Evolutionary conservation across 1,139 yeast species (phyloP).

Genomic region (Candida pseudoviswanathii): DNA sequence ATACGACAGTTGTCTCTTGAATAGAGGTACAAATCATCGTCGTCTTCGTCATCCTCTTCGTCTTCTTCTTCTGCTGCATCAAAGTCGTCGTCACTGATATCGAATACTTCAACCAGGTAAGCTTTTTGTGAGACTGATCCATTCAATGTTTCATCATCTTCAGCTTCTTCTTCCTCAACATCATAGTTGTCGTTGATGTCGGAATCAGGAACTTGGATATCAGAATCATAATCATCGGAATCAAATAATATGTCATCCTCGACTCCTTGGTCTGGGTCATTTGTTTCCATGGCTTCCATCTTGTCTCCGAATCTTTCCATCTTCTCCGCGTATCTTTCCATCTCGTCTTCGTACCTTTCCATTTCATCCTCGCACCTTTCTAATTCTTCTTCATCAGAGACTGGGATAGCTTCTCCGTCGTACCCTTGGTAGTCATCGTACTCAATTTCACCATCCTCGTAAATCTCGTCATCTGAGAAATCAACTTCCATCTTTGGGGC

Average conservation of each 20-base stretch:
- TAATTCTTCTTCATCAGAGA: neutral
- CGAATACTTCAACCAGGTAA: neutral
- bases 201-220: neutral
- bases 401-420: neutral
- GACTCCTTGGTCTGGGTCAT: neutral
- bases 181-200: neutral
- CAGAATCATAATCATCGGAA: neutral
- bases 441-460: neutral
- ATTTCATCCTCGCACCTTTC: neutral
- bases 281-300: no score
- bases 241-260: neutral
- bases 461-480: neutral
- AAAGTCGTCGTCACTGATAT: neutral
- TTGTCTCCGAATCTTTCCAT: neutral
- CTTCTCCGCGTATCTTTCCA: neutral
- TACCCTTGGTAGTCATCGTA: neutral
- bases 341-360: neutral
- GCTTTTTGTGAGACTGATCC: neutral
- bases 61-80: conserved; percentile 1
- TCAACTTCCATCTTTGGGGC: neutral
- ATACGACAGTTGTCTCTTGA: conserved; percentile 1
- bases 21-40: conserved; percentile 6
- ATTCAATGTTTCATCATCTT: conserved; percentile 4
- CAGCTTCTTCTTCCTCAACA: neutral
- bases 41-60: conserved; percentile 12